Evolutionary conservation across 768 basidiomycete genomes (phyloP), one percentile per base, ranked within the genome.

Genomic region (Dacryopinax primogenitus): DNA sequence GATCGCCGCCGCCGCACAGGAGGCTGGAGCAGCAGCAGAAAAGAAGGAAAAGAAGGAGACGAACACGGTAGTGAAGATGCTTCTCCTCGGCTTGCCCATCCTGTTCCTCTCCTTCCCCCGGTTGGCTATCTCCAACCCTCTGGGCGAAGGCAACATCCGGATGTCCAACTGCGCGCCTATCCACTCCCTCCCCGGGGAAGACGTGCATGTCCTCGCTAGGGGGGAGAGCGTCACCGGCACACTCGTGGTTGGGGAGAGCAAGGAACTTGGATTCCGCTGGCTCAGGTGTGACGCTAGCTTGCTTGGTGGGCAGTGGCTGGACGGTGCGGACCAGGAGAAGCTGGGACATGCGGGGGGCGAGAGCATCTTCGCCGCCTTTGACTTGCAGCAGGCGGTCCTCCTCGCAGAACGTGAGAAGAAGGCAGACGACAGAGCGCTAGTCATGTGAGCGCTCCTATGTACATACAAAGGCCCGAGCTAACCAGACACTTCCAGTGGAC

Each of bases 331-430:
- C 3, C 72, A 74, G 13, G 78, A 78, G 51, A 82, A 83, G 7
- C 78, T 75, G 1, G 36, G 65, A 7, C 63, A 47, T 7, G 76
- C 77, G 1, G 74, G 88, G 0, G 87, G 88, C 12, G 87, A 90
- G 70, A 88, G 89, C 1, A 86, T 94, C 58, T 95, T 95, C 72
- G 80, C 78, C 23, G 81, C 92, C 0, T 97, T 97, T 72, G 80
- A 88, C 4, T 73, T 96, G 18, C 94, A 97, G 73, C 95, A 97
- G 72, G 89, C 87, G 1, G 86, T 79, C 15, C 82, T 90, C 11
- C 74, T 97, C 33, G 82, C 87, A 9, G 70, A 73, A 12, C 76
- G 73, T 34, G n/a, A 61, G 26, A 67, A 69, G 39, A 71, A 76
- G 47, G 67, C 70, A 45, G 75, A 73, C 69, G 77, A 84, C 66